Evolutionary conservation across 2,329 filamentous ascomycete genomes (phyloP).

Genomic region (Colletotrichum abscissum): DNA sequence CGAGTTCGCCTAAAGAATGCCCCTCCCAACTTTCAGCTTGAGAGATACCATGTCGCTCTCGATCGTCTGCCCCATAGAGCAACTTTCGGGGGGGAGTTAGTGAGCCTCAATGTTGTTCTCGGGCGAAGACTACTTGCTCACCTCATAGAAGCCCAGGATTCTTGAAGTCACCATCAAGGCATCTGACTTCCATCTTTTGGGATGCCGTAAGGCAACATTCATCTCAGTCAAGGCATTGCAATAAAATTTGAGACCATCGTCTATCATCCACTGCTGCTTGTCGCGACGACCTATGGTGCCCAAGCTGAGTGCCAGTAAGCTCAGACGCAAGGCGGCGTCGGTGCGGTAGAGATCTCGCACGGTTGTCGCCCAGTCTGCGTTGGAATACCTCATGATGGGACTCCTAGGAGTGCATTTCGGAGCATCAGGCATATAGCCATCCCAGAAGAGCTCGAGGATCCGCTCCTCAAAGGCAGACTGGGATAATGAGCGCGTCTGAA

Average conservation of each 20-base stretch:
- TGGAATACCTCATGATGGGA: constrained; percentile 15
- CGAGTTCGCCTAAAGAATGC: constrained; percentile 33
- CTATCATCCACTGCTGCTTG: constrained; percentile 35
- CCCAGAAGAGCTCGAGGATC: constrained; percentile 36
- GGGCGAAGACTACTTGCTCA: neutral
- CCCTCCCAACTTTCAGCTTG: constrained; percentile 38
- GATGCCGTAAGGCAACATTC: constrained; percentile 11
- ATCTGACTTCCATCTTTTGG: constrained; percentile 29
- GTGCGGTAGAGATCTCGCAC: constrained; percentile 37
- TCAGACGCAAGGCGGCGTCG: constrained; percentile 32
- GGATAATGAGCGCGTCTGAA: constrained; percentile 11
- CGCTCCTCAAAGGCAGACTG: constrained; percentile 34
- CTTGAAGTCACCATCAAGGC: constrained; percentile 30
- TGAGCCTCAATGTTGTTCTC: neutral
- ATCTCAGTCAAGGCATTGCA: constrained; percentile 35
- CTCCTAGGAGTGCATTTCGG: constrained; percentile 1
- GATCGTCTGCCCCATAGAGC: constrained; percentile 35
- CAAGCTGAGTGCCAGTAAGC: constrained; percentile 38
- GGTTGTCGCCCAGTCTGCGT: constrained; percentile 38
- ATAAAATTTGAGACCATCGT: constrained; percentile 39
- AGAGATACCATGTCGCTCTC: constrained; percentile 18
- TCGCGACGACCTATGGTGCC: constrained; percentile 38
- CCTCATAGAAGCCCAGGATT: constrained; percentile 39
- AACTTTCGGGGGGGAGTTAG: constrained; percentile 11
- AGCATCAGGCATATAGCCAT: constrained; percentile 32